phyloP scores from a whole-genome alignment of 371 early-diverging fungal species.

The Circinella umbellata region DNA sequence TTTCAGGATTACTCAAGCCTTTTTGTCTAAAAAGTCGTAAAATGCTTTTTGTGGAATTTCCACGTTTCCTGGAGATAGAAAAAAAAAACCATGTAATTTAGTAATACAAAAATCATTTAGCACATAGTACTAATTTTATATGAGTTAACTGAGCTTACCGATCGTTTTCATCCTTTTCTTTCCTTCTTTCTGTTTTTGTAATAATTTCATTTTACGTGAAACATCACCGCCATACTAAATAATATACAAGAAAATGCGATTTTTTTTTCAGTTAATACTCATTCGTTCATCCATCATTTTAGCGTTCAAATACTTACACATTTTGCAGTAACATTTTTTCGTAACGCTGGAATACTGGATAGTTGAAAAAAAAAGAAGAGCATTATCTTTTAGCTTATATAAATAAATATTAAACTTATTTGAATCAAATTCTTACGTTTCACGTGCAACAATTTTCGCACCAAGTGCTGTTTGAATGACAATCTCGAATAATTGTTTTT shows the following conservation, averaged over 20 bases:
- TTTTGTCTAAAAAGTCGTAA: slow-evolving; percentile 70
- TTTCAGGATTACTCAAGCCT: not conserved
- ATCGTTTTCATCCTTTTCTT: slow-evolving; percentile 86
- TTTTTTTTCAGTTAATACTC: not conserved
- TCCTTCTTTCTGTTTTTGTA: slow-evolving; percentile 90
- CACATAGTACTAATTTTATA: too few species aligned
- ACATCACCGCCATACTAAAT: slow-evolving; percentile 89
- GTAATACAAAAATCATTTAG: too few species aligned
- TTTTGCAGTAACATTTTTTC: slow-evolving; percentile 96
- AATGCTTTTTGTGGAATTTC: slow-evolving; percentile 78
- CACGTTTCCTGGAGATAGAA: slow-evolving; percentile 55
- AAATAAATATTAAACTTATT: too few species aligned
- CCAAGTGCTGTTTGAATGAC: slow-evolving; percentile 89
- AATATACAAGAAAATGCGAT: not conserved
- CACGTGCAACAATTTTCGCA: slow-evolving; percentile 86
- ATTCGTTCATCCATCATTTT: not conserved
- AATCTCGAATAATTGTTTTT: slow-evolving; percentile 92
- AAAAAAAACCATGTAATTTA: not conserved
- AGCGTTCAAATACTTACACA: slow-evolving; percentile 65
- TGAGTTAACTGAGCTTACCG: slow-evolving; percentile 35
- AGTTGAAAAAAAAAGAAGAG: not conserved
- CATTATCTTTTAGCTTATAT: not conserved
- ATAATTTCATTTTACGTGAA: slow-evolving; percentile 91
- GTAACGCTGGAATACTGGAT: slow-evolving; percentile 69
- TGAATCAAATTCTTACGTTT: slow-evolving; percentile 59